Evolutionary conservation across 768 basidiomycete genomes (phyloP).

Genomic region (Paxillus rubicundulus): DNA sequence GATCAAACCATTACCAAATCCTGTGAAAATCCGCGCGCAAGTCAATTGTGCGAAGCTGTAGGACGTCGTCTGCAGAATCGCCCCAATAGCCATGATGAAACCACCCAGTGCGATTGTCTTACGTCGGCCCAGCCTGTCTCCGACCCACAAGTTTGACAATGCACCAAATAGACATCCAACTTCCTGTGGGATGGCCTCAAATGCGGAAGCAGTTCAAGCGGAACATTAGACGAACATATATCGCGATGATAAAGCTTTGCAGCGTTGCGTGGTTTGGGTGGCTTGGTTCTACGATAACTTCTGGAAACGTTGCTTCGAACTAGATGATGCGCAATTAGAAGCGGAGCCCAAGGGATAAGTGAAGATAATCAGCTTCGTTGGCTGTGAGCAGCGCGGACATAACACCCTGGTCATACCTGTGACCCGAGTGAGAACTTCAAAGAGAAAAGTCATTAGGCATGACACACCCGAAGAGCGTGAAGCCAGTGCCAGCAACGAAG

Average conservation of each 20-base stretch:
- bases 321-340: constrained; percentile 19
- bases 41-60: constrained; percentile 60
- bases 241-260: constrained; percentile 57
- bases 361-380: constrained; percentile 36
- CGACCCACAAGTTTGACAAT: constrained; percentile 57
- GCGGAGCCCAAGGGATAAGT: not conserved
- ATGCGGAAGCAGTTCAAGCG: not conserved
- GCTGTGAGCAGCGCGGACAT: constrained; percentile 66
- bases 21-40: constrained; percentile 58
- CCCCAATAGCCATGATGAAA: constrained; percentile 59
- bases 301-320: constrained; percentile 59
- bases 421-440: not conserved
- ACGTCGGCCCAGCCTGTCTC: constrained; percentile 58
- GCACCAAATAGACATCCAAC: constrained; percentile 65
- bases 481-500: constrained; percentile 57
- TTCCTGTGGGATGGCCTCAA: constrained; percentile 38
- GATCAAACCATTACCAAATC: constrained; percentile 61
- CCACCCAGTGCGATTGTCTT: constrained; percentile 58
- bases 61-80: constrained; percentile 56
- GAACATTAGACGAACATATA: constrained; percentile 44
- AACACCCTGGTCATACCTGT: constrained; percentile 66
- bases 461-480: constrained; percentile 58
- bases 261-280: constrained; percentile 48
- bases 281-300: constrained; percentile 43
- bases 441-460: no score